Percentiles rank a stretch among this genome's conserved stretches.
Conservation (phyloP, 768 basidiomycete genomes). For the Cubamyces sp. region DNA sequence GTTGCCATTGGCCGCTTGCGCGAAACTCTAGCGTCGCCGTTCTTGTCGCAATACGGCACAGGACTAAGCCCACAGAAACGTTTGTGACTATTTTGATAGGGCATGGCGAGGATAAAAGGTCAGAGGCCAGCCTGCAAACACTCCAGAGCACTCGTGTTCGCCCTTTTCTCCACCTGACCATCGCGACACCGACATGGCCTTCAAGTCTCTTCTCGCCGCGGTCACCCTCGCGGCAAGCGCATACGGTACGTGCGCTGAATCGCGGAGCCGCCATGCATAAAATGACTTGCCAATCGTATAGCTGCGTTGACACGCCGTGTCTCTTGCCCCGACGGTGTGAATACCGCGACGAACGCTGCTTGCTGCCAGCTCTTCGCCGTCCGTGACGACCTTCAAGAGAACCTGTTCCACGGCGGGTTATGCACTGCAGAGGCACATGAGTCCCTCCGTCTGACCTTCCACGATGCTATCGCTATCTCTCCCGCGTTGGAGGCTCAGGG, state of each 20-base stretch:
- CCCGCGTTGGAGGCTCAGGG: constrained; percentile 12
- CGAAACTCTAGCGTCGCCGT: neutral
- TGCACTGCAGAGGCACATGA: constrained; percentile 39
- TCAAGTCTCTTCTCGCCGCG: constrained; percentile 25
- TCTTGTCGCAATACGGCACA: too few species aligned
- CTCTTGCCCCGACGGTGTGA: constrained; percentile 35
- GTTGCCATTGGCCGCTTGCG: neutral
- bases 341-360: constrained; percentile 34
- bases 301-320: constrained; percentile 28
- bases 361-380: constrained; percentile 38
- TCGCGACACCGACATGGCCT: constrained; percentile 26
- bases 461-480: constrained; percentile 30
- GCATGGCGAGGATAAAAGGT: constrained; percentile 15
- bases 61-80: neutral
- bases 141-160: constrained; percentile 15
- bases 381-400: constrained; percentile 35
- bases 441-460: constrained; percentile 34
- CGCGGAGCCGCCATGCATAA: neutral
- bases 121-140: neutral
- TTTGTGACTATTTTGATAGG: neutral
- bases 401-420: constrained; percentile 34
- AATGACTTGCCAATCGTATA: neutral
- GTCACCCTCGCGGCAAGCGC: constrained; percentile 24
- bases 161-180: neutral
- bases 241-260: constrained; percentile 14